Evolutionary conservation across 1,284 basidiomycete genomes (phyloP).

Genomic region (Dichomitus squalens): DNA sequence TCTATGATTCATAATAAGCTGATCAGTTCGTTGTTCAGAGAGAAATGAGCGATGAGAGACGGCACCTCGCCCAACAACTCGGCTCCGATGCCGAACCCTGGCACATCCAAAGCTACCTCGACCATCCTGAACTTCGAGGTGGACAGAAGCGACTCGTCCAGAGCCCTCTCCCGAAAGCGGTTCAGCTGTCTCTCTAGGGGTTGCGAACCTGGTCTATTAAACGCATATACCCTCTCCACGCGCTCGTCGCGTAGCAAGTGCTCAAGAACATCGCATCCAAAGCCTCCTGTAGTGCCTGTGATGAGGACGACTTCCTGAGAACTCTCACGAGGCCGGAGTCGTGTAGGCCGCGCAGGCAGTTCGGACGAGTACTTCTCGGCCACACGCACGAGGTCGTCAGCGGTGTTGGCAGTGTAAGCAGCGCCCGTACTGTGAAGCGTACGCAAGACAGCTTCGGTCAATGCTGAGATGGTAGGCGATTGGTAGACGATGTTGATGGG

Average conservation of each 20-base stretch:
- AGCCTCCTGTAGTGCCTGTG: constrained; percentile 31
- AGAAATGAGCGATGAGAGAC: background rate
- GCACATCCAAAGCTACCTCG: constrained; percentile 15
- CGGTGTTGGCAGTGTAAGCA: background rate
- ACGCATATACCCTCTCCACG: constrained; percentile 26
- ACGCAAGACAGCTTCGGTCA: constrained; percentile 29
- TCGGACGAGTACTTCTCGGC: constrained; percentile 20
- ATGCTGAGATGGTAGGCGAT: constrained; percentile 34
- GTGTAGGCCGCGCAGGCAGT: constrained; percentile 17
- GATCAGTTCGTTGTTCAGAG: no score
- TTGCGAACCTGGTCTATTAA: constrained; percentile 22
- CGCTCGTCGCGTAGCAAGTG: constrained; percentile 20
- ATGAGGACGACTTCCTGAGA: constrained; percentile 27
- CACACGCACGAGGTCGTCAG: constrained; percentile 2
- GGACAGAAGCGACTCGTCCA: constrained; percentile 31
- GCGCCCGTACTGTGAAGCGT: no score
- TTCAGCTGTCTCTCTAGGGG: constrained; percentile 31
- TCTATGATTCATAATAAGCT: constrained; percentile 5
- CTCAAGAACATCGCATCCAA: constrained; percentile 29
- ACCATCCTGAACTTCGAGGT: constrained; percentile 16
- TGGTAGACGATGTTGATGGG: constrained; percentile 39
- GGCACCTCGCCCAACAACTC: constrained; percentile 20
- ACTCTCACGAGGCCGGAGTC: background rate
- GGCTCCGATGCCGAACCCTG: constrained; percentile 13
- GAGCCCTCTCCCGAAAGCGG: constrained; percentile 33